Percentiles rank a stretch among this genome's conserved stretches.
phyloP scores from a whole-genome alignment of 345 rosid species.

The Linum tenue region DNA sequence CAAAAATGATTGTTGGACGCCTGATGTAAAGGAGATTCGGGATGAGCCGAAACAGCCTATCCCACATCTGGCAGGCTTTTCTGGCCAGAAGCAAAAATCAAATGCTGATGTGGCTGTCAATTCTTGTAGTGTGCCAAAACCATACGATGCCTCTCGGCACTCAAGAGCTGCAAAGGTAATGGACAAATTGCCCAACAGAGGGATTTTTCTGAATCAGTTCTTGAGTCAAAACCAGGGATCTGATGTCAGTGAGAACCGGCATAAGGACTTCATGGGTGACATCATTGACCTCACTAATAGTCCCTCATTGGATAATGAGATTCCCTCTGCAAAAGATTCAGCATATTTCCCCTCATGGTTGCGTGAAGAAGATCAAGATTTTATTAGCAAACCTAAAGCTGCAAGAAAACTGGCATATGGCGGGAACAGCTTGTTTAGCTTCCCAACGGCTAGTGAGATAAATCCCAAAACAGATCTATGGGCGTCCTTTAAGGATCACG shows the following conservation, averaged over 20 bases:
- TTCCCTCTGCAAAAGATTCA: slow-evolving; percentile 26
- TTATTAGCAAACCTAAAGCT: slow-evolving; percentile 34
- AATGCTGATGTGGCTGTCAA: slow-evolving; percentile 22
- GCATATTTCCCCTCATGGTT: slow-evolving; percentile 25
- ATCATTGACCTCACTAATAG: slow-evolving; percentile 36
- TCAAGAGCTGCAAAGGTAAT: slow-evolving; percentile 14
- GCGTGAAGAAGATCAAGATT: slow-evolving; percentile 35
- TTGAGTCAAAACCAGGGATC: slow-evolving; percentile 26
- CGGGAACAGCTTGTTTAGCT: slow-evolving; percentile 26
- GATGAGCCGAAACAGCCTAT: slow-evolving; percentile 24
- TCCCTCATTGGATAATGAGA: slow-evolving; percentile 25
- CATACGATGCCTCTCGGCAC: slow-evolving; percentile 14
- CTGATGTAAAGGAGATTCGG: slow-evolving; percentile 31
- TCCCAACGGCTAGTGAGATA: slow-evolving; percentile 41
- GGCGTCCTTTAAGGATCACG: slow-evolving; percentile 22
- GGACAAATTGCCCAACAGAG: slow-evolving; percentile 21
- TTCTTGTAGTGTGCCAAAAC: slow-evolving; percentile 18
- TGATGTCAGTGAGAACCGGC: slow-evolving; percentile 26
- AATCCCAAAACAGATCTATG: slow-evolving; percentile 30
- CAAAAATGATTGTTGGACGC: slow-evolving; percentile 30
- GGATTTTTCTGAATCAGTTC: slow-evolving; percentile 17
- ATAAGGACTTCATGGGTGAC: slow-evolving; percentile 44
- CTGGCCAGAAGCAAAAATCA: slow-evolving; percentile 21
- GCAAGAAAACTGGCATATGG: slow-evolving; percentile 48
- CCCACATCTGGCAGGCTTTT: slow-evolving; percentile 27